A percentile compares a stretch with the other conserved stretches of the same genome.
phyloP scores from a whole-genome alignment of 176 grass and related monocot genomes.

The Musa beccarii region DNA sequence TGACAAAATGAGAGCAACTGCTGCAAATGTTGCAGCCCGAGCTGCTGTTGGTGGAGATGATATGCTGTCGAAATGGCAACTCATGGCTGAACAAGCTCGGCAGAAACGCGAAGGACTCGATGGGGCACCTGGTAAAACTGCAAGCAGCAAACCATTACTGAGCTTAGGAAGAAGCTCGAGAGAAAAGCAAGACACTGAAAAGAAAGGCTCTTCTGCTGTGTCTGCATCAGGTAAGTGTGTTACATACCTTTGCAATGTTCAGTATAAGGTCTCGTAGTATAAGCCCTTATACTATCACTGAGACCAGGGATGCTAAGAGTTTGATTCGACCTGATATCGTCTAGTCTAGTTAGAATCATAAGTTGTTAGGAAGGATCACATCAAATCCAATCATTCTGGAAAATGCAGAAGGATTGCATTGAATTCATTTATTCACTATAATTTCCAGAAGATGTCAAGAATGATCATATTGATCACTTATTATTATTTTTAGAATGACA shows the following conservation, averaged over 20 bases:
- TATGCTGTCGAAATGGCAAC: slow-evolving; percentile 89
- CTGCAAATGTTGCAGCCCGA: slow-evolving; percentile 81
- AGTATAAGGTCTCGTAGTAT: not conserved
- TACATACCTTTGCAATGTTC: not conserved
- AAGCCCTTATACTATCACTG: not conserved
- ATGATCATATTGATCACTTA: no score
- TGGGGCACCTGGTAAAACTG: slow-evolving; percentile 33
- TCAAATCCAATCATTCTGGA: no score
- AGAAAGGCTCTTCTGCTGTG: slow-evolving; percentile 39
- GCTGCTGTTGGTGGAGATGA: slow-evolving; percentile 92
- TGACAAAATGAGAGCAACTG: slow-evolving; percentile 90
- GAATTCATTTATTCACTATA: no score
- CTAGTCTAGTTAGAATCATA: not conserved
- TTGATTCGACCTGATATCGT: not conserved
- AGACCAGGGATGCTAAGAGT: not conserved
- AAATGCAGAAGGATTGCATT: no score
- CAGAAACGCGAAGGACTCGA: slow-evolving; percentile 60
- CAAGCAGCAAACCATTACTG: slow-evolving; percentile 24
- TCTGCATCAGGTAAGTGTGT: slow-evolving; percentile 43
- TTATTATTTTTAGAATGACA: no score
- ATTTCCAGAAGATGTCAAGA: no score
- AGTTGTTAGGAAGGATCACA: no score
- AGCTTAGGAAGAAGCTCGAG: slow-evolving; percentile 45
- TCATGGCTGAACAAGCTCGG: slow-evolving; percentile 71
- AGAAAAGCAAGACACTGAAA: slow-evolving; percentile 69